These are phyloP conservation scores for Chaetothyriales sp. DNA, from an alignment of 2,329 filamentous ascomycete genomes.

Conservation along the genomic window DNA sequence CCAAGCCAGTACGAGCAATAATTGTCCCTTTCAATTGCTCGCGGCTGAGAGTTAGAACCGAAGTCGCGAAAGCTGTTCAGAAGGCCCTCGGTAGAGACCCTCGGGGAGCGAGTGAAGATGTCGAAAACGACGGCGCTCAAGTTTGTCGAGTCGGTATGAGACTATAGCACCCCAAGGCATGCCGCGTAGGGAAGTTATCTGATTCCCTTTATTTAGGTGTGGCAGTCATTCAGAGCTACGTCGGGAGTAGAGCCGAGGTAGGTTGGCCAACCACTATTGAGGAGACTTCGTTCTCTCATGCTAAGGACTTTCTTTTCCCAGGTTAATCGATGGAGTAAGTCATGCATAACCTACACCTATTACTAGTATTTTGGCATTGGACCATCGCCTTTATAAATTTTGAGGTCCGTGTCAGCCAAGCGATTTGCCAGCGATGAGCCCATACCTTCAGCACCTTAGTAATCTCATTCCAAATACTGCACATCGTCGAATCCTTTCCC, in stretches of 20 bases:
- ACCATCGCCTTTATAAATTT: too few species aligned
- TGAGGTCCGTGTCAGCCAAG: too few species aligned
- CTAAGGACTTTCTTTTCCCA: constrained; percentile 4
- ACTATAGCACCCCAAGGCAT: constrained; percentile 1
- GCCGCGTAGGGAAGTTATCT: background rate
- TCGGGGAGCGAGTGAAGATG: background rate
- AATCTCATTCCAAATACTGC: constrained; percentile 3
- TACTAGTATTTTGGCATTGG: background rate
- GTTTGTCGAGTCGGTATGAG: constrained; percentile 51
- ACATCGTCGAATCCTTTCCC: background rate
- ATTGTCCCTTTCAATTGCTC: too few species aligned
- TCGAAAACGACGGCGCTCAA: constrained; percentile 40
- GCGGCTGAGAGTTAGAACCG: background rate
- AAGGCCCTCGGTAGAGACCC: too few species aligned
- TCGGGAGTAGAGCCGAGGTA: constrained; percentile 85
- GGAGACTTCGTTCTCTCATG: background rate
- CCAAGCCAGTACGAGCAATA: too few species aligned
- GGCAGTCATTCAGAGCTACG: constrained; percentile 71
- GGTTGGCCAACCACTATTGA: constrained; percentile 7
- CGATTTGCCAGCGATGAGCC: too few species aligned
- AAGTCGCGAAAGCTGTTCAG: background rate
- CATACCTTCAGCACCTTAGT: constrained; percentile 2
- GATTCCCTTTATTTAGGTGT: constrained; percentile 44
- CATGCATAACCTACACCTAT: background rate
- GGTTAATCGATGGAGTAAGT: constrained; percentile 30